Evolutionary conservation across 2,329 filamentous ascomycete genomes (phyloP).

Genomic region (Ophiocordyceps australis): DNA sequence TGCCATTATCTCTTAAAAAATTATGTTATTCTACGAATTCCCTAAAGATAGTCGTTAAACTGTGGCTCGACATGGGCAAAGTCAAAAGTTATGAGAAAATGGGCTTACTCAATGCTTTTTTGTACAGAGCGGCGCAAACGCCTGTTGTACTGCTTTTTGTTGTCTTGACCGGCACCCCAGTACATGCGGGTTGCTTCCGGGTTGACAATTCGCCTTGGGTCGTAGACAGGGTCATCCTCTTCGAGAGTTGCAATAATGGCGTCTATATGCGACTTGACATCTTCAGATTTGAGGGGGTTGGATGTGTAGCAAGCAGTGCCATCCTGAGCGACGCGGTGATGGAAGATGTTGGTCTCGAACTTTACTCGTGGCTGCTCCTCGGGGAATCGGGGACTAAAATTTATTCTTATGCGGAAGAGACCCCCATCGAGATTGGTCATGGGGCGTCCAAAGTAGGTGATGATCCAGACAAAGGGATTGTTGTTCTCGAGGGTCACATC

Average conservation of each 20-base stretch:
- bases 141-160: constrained; percentile 73
- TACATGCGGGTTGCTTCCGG: constrained; percentile 72
- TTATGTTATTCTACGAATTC: constrained; percentile 17
- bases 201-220: constrained; percentile 75
- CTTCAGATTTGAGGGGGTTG: constrained; percentile 41
- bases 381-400: constrained; percentile 72
- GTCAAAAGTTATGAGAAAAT: not conserved
- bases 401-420: constrained; percentile 64
- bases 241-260: constrained; percentile 70
- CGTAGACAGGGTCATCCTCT: constrained; percentile 74
- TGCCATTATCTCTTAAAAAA: too few species aligned
- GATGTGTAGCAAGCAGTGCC: constrained; percentile 74
- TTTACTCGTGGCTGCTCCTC: constrained; percentile 72
- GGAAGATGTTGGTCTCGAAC: constrained; percentile 69
- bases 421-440: constrained; percentile 91
- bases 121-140: constrained; percentile 63
- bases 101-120: constrained; percentile 44
- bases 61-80: not conserved
- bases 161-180: constrained; percentile 57
- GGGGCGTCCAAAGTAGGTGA: constrained; percentile 80
- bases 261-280: constrained; percentile 68
- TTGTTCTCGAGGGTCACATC: constrained; percentile 58
- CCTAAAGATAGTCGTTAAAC: constrained; percentile 5
- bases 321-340: constrained; percentile 66
- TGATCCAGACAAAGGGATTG: constrained; percentile 77